These are phyloP conservation scores for Volutella citrinella DNA, from an alignment of 2,329 filamentous ascomycete genomes.

Conservation along the genomic window DNA sequence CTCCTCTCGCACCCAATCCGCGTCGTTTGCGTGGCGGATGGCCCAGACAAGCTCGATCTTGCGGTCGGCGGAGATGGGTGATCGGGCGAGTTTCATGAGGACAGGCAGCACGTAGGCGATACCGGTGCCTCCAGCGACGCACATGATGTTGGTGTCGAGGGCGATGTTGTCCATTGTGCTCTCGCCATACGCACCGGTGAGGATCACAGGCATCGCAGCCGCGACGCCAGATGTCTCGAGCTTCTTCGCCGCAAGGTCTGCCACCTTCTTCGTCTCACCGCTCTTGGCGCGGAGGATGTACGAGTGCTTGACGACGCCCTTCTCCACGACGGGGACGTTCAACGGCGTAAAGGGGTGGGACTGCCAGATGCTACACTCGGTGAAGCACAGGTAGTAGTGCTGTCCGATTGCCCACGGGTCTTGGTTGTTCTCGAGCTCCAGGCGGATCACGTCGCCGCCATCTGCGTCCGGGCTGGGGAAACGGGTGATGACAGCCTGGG, in stretches of 20 bases:
- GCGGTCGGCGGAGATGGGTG: conserved; percentile 43
- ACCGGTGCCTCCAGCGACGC: conserved; percentile 39
- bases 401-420: conserved; percentile 63
- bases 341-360: conserved; percentile 69
- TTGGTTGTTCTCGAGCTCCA: conserved; percentile 63
- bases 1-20: conserved; percentile 58
- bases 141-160: conserved; percentile 37
- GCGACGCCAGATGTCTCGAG: conserved; percentile 21
- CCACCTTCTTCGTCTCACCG: conserved; percentile 58
- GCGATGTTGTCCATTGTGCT: conserved; percentile 41
- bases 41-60: conserved; percentile 64
- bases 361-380: conserved; percentile 66
- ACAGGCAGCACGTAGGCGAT: conserved; percentile 39
- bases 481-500: conserved; percentile 40
- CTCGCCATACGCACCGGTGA: conserved; percentile 63
- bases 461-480: conserved; percentile 55
- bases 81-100: conserved; percentile 30
- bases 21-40: conserved; percentile 51
- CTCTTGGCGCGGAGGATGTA: conserved; percentile 57
- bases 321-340: conserved; percentile 44
- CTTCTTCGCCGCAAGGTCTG: conserved; percentile 40
- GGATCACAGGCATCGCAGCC: conserved; percentile 51
- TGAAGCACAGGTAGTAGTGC: conserved; percentile 70
- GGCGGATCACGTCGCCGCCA: conserved; percentile 60
- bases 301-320: conserved; percentile 45